phyloP scores from a whole-genome alignment of 257 asterid species.

The Solanum sparsipilum region DNA sequence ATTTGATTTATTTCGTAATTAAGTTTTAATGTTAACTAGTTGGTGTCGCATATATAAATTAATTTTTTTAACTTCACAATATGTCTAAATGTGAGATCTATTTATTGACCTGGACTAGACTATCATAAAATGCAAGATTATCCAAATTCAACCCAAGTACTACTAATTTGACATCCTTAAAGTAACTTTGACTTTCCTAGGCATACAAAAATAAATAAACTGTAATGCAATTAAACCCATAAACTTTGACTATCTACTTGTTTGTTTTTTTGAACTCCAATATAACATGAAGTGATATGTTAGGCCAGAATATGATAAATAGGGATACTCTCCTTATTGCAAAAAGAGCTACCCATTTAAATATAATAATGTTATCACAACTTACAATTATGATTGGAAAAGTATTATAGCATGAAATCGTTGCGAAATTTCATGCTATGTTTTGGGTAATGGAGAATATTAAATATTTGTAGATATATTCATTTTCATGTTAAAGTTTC shows the following conservation, averaged over 20 bases:
- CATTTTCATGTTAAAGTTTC: background rate
- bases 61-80: background rate
- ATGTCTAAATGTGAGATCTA: background rate
- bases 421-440: background rate
- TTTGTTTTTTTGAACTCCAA: background rate
- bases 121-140: background rate
- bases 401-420: background rate
- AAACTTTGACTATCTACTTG: background rate
- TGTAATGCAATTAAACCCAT: background rate
- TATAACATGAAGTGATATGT: background rate
- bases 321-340: background rate
- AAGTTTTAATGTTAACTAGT: background rate
- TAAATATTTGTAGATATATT: background rate
- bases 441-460: background rate
- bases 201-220: background rate
- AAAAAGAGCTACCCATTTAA: background rate
- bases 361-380: background rate
- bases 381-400: background rate
- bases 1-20: background rate
- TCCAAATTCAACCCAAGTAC: background rate
- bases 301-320: background rate
- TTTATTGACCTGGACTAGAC: background rate
- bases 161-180: background rate
- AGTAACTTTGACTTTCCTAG: background rate
- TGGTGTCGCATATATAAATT: no score